phyloP scores from a whole-genome alignment of 148 eudicot genomes.

The Oxyria digyna region DNA sequence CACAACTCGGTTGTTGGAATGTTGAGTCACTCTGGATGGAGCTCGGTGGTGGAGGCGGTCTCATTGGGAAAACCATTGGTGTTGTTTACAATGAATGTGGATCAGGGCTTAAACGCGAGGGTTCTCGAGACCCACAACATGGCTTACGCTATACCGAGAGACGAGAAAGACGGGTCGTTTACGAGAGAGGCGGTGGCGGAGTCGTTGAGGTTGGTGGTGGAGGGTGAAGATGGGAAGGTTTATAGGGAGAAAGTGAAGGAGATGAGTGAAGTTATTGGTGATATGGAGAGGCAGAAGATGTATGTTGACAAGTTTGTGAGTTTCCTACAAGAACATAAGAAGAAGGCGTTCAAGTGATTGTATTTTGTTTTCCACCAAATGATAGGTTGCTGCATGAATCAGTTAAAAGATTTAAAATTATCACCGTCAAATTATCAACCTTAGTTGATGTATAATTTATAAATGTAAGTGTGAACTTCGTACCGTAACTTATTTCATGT shows the following conservation, averaged over 20 bases:
- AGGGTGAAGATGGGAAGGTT: slow-evolving; percentile 15
- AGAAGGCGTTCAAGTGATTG: neutral
- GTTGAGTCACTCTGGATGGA: slow-evolving; percentile 34
- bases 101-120: slow-evolving; percentile 24
- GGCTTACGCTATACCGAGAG: slow-evolving; percentile 19
- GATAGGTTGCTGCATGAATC: too few species aligned
- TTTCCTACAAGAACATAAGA: neutral
- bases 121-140: slow-evolving; percentile 17
- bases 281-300: neutral
- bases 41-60: slow-evolving; percentile 26
- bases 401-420: too few species aligned
- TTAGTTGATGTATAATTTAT: too few species aligned
- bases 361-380: too few species aligned
- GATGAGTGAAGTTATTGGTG: slow-evolving; percentile 19
- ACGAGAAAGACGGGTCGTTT: slow-evolving; percentile 25
- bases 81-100: slow-evolving; percentile 17
- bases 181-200: slow-evolving; percentile 25
- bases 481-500: too few species aligned
- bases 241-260: slow-evolving; percentile 29
- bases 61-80: slow-evolving; percentile 20
- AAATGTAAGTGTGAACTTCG: too few species aligned
- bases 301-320: neutral
- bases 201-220: slow-evolving; percentile 18
- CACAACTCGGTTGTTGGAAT: slow-evolving; percentile 40
- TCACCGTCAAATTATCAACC: too few species aligned